These are phyloP conservation scores for Diaporthe humulicola DNA, from an alignment of 2,329 filamentous ascomycete genomes.

Conservation along the genomic window DNA sequence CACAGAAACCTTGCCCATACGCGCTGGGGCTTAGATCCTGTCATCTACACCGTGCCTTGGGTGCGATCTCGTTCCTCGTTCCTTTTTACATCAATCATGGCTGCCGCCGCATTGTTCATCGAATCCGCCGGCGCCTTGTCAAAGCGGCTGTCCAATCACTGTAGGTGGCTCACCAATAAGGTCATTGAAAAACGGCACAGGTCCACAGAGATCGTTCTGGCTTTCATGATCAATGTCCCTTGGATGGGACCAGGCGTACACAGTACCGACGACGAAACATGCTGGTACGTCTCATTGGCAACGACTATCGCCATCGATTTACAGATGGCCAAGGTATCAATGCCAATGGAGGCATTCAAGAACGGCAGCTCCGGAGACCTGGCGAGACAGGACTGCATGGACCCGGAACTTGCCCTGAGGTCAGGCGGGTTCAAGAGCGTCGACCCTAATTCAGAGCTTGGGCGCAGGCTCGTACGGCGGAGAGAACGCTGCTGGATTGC, in stretches of 20 bases:
- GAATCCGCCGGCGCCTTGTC: slow-evolving; percentile 74
- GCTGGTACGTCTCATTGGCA: slow-evolving; percentile 78
- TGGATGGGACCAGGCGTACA: slow-evolving; percentile 80
- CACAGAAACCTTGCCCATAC: slow-evolving; percentile 79
- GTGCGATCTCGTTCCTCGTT: slow-evolving; percentile 78
- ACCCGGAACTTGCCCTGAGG: slow-evolving; percentile 72
- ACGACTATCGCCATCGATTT: slow-evolving; percentile 78
- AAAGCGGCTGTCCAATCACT: slow-evolving; percentile 74
- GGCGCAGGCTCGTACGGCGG: slow-evolving; percentile 71
- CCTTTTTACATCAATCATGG: slow-evolving; percentile 78
- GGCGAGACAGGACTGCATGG: slow-evolving; percentile 77
- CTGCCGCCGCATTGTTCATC: slow-evolving; percentile 76
- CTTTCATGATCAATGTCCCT: slow-evolving; percentile 81
- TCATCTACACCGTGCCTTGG: slow-evolving; percentile 75
- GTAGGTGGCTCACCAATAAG: slow-evolving; percentile 71
- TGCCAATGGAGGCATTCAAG: slow-evolving; percentile 64
- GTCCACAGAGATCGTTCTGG: slow-evolving; percentile 80
- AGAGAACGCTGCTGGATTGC: slow-evolving; percentile 79
- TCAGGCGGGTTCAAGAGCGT: slow-evolving; percentile 78
- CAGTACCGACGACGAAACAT: slow-evolving; percentile 80
- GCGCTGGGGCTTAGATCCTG: slow-evolving; percentile 79
- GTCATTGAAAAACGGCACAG: slow-evolving; percentile 73
- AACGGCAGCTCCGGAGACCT: slow-evolving; percentile 60
- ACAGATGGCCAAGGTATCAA: slow-evolving; percentile 77
- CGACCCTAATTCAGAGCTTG: slow-evolving; percentile 71